These are phyloP conservation scores for Cyclaneusma minus DNA, from an alignment of 2,329 filamentous ascomycete genomes.

Conservation along the genomic window DNA sequence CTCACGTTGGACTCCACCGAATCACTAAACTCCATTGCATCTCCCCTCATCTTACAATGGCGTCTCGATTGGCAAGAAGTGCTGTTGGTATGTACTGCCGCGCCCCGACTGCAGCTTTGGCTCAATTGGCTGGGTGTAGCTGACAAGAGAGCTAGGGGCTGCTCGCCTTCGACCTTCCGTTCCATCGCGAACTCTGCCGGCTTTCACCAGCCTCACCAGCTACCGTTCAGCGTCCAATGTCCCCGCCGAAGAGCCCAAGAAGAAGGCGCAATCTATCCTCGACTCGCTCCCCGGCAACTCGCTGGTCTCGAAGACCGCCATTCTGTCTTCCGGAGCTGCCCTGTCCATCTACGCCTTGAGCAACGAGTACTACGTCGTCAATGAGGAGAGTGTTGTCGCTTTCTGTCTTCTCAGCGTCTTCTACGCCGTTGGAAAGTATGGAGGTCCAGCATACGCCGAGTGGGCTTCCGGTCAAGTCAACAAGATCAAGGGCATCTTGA, in stretches of 20 bases:
- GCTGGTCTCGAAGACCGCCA: conserved; percentile 88
- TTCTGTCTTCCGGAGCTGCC: conserved; percentile 84
- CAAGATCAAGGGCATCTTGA: conserved; percentile 91
- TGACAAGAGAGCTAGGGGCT: conserved; percentile 41
- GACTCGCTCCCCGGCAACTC: conserved; percentile 86
- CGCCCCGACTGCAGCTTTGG: conserved; percentile 3
- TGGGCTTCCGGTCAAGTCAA: conserved; percentile 82
- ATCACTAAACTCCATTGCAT: conserved; percentile 26
- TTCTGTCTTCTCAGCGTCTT: conserved; percentile 90
- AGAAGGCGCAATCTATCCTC: conserved; percentile 91
- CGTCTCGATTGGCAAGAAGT: conserved; percentile 91
- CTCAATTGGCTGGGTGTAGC: conserved; percentile 8
- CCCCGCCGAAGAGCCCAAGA: conserved; percentile 79
- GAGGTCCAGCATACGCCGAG: conserved; percentile 78
- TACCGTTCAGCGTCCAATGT: conserved; percentile 60
- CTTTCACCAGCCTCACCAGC: conserved; percentile 52
- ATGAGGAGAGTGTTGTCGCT: conserved; percentile 93
- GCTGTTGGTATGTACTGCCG: conserved; percentile 62
- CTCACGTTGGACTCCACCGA: too few relatives aligned
- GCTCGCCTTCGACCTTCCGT: conserved; percentile 76
- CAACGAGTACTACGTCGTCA: conserved; percentile 99
- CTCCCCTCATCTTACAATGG: conserved; percentile 65
- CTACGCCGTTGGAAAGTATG: conserved; percentile 82
- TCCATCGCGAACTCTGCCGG: conserved; percentile 59
- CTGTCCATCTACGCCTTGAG: conserved; percentile 88